Evolutionary conservation across 169 alveolate species (phyloP), one percentile per base, ranked within the genome.

Genomic region (Plasmodium fragile): DNA sequence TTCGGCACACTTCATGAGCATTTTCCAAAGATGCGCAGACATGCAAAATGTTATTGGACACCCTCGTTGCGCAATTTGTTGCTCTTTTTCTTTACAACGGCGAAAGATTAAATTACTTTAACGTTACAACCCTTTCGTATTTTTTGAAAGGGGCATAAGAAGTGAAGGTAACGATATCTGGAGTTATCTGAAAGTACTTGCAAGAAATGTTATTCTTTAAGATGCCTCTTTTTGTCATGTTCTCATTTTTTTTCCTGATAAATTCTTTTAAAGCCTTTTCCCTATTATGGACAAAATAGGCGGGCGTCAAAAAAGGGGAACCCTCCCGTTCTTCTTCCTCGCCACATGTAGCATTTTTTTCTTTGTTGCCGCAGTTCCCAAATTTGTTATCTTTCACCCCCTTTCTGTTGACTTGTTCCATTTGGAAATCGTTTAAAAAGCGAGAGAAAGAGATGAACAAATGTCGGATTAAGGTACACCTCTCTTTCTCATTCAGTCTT

Each of bases 141-240:
- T 85, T 85, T 2, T 75, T 73, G 81, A 85, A 85, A 34, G 93
- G 93, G 49, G 77, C 30, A 69, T 85, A 85, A 77, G 93, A 49
- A 30, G 93, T 85, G 65, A 85, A 85, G 36, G 70, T 73, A 25
- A 85, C 93, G 22, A 85, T 85, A 30, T 85, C 79, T 52, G 93
- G 93, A 30, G 28, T 85, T 11, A 34, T 71, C 78, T 85, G 81
- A 75, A 85, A 85, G 41, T 85, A 75, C 36, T 52, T 18, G 75
- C 85, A 49, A 49, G 69, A n/a, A 73, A 18, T 85, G 43, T 75
- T 55, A 30, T 73, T 69, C 53, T 36, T 53, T 73, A 85, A 4
- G 65, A 10, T 43, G 79, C 69, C 79, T 8, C 75, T 73, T 53
- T 85, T 85, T 75, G 59, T 75, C 36, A 75, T 65, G 59, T 53